Evolutionary conservation across 2,329 filamentous ascomycete genomes (phyloP).

Genomic region (Cladosporium sp.): DNA sequence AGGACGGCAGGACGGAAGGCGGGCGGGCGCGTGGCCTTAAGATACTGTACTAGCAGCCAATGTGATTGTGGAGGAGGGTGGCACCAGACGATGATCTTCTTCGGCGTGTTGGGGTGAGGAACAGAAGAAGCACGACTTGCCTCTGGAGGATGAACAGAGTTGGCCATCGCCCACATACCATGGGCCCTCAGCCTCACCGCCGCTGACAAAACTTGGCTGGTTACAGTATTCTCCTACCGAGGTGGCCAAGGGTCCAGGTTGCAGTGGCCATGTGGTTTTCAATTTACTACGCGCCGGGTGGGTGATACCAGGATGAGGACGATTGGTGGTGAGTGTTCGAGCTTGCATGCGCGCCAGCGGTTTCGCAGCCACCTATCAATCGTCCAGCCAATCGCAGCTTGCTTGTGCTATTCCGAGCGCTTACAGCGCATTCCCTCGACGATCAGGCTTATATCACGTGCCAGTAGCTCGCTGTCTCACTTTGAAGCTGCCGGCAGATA

Average conservation of each 20-base stretch:
- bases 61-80: not conserved
- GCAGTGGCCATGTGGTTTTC: slow-evolving; percentile 12
- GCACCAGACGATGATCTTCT: not conserved
- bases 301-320: slow-evolving; percentile 12
- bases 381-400: not conserved
- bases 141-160: slow-evolving; percentile 12
- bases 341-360: not conserved
- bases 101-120: not conserved
- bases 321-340: slow-evolving; percentile 10
- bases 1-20: not conserved
- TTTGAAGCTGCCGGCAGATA: not conserved
- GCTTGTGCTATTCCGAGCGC: slow-evolving; percentile 4
- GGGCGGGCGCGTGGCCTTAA: not conserved
- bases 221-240: slow-evolving; percentile 11
- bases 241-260: slow-evolving; percentile 16
- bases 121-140: slow-evolving; percentile 8
- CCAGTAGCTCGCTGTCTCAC: not conserved
- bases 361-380: not conserved
- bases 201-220: slow-evolving; percentile 7
- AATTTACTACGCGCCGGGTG: slow-evolving; percentile 17
- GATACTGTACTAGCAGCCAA: not conserved
- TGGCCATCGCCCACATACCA: slow-evolving; percentile 9
- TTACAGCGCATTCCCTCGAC: slow-evolving; percentile 12
- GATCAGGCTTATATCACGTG: slow-evolving; percentile 12
- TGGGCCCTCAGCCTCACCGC: slow-evolving; percentile 9